These are phyloP conservation scores for Chrysoporthe deuterocubensis DNA, from an alignment of 2,329 filamentous ascomycete genomes.

Conservation along the genomic window DNA sequence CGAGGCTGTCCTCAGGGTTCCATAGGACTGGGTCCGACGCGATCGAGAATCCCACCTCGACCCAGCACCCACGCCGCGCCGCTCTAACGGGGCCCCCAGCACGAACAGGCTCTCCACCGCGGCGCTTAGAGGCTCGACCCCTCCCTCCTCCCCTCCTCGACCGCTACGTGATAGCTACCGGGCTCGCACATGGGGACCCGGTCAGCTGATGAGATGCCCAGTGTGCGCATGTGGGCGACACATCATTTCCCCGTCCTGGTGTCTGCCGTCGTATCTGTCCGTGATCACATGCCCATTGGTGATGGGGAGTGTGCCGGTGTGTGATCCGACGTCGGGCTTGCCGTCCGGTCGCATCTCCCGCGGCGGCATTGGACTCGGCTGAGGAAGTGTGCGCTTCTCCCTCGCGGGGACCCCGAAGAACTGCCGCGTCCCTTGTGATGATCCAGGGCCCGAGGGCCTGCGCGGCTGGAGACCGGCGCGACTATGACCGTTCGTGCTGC, in stretches of 20 bases:
- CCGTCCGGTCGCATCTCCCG: neutral
- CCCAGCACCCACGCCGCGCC: neutral
- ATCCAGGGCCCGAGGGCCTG: neutral
- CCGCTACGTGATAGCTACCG: slow-evolving; percentile 20
- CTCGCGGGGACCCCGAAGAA: neutral
- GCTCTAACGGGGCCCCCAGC: neutral
- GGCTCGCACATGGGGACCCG: slow-evolving; percentile 23
- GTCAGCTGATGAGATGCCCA: slow-evolving; percentile 25
- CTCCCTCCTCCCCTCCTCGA: slow-evolving; percentile 9
- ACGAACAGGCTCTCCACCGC: slow-evolving; percentile 13
- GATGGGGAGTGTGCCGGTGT: neutral
- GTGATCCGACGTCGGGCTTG: neutral
- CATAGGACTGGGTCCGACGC: neutral
- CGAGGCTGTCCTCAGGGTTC: neutral
- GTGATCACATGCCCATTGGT: neutral
- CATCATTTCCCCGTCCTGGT: slow-evolving; percentile 4
- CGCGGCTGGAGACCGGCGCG: too few species aligned
- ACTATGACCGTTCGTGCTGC: too few species aligned
- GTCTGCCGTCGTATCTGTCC: neutral
- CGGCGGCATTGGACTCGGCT: neutral
- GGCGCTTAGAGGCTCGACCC: slow-evolving; percentile 21
- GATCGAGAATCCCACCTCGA: neutral
- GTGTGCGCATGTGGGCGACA: neutral
- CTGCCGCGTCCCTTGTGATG: neutral
- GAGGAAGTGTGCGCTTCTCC: neutral